Percentiles rank a stretch among this genome's conserved stretches.
Evolutionary conservation across 768 basidiomycete species (phyloP).

Genomic region (Fibroporia radiculosa): DNA sequence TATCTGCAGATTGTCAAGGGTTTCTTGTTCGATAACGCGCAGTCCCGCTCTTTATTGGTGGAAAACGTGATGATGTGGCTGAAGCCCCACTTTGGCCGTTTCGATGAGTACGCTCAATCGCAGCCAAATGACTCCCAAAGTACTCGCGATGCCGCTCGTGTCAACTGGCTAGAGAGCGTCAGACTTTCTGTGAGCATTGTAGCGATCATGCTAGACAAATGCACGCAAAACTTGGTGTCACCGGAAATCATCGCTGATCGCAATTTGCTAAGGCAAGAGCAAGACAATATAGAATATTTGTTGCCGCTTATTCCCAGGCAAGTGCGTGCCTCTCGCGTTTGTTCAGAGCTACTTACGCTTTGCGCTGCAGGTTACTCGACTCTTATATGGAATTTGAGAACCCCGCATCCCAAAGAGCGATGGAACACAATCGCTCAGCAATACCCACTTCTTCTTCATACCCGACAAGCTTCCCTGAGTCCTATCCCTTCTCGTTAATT

Average conservation of each 20-base stretch:
- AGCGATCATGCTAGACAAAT: conserved; percentile 83
- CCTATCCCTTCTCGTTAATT: conserved; percentile 86
- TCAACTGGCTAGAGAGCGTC: conserved; percentile 84
- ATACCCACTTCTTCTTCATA: conserved; percentile 47
- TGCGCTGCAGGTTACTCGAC: conserved; percentile 60
- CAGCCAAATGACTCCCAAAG: conserved; percentile 59
- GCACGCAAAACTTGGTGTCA: conserved; percentile 72
- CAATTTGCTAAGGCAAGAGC: conserved; percentile 63
- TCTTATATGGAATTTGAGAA: conserved; percentile 81
- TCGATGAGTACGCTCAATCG: conserved; percentile 70
- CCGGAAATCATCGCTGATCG: conserved; percentile 57
- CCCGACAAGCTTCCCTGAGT: conserved; percentile 87
- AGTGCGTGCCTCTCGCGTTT: conserved; percentile 11
- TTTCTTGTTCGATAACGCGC: conserved; percentile 76
- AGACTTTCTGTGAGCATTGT: conserved; percentile 87
- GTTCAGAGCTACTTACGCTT: conserved; percentile 5
- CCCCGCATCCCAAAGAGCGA: conserved; percentile 53
- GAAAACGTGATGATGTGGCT: conserved; percentile 91
- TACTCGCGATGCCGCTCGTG: conserved; percentile 63
- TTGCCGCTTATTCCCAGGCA: conserved; percentile 80
- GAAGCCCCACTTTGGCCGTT: conserved; percentile 89
- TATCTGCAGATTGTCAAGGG: conserved; percentile 87
- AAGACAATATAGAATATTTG: conserved; percentile 86
- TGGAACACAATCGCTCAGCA: conserved; percentile 58
- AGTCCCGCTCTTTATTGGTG: conserved; percentile 72